Base-by-base conservation (phyloP, 768 basidiomycete species). In the Botryobasidium botryosum region DNA sequence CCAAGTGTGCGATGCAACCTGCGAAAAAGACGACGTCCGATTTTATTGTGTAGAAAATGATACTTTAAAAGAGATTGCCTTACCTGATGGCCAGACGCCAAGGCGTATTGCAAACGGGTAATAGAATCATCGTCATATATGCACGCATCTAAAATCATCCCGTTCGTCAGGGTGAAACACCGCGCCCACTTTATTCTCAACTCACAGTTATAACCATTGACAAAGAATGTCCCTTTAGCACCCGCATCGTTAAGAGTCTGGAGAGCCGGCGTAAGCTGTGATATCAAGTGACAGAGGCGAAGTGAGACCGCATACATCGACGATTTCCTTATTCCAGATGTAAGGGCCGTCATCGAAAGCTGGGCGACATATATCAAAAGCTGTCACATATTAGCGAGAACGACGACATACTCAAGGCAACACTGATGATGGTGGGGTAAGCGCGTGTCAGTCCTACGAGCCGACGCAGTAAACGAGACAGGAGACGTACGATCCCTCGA, bases 271-370 rank as follows among this genome's bases (percentile, higher is more conserved):
- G n/a, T n/a, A n/a, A n/a, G n/a, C n/a, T n/a, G n/a, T n/a, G n/a
- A n/a, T n/a, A n/a, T n/a, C n/a, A n/a, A n/a, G n/a, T n/a, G n/a
- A n/a, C n/a, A n/a, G n/a, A n/a, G n/a, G n/a, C n/a, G n/a, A n/a
- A n/a, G n/a, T n/a, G n/a, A n/a, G n/a, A n/a, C n/a, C n/a, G n/a
- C n/a, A n/a, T n/a, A n/a, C n/a, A n/a, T n/a, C n/a, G n/a, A n/a
- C 21, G 29, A 48, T 39, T 12, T 44, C 17, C 32, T 31, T 24
- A 17, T 47, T 45, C 32, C 31, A 51, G n/a, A 28, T 32, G 43
- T 43, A 44, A 2, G 50, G 50, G 21, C 50, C 50, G 23, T 51
- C 50, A 37, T 51, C 50, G 35, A 48, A 46, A 10, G 35, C n/a
- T n/a, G n/a, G n/a, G n/a, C n/a, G n/a, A n/a, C n/a, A n/a, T n/a